Base-by-base conservation (phyloP, 2,329 filamentous ascomycete species). In the Lachnellula occidentalis region DNA sequence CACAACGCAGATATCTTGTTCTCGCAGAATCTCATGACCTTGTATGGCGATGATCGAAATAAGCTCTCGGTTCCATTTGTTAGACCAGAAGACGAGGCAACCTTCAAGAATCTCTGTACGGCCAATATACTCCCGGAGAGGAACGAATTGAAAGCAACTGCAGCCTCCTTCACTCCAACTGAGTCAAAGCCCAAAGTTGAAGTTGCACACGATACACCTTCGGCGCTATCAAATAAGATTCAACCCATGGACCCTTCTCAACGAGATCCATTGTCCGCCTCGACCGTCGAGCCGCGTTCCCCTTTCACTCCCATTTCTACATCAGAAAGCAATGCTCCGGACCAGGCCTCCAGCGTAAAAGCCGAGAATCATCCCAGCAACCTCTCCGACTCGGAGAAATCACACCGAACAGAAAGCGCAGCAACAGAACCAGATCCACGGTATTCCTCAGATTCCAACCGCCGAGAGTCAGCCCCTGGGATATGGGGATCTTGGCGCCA, bases 1-100 rank as follows among this genome's bases (percentile, higher is more conserved):
- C 90, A 95, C 67, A 95, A 88, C 61, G 92, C 90, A 22, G 94
- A 97, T 69, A 80, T 99, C 11, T 74, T 97, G 21, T 90, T 99
- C 64, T 97, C 94, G 0, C 89, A 92, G 61, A 96, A 96, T 66
- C 87, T 87, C 60, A 83, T 99, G 76, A 87, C 88, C 0, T 76
- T 97, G 27, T 92, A 91, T 62, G 90, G 95, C 63, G 88, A 90
- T 66, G 90, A 95, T 55, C 82, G 87, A 45, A 90, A 88, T 69
- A 94, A 92, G 66, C 76, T 97, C 12, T 91, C 89, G 15, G 86
- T 99, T 34, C 94, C 94, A 2, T 87, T 99, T 61, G 91, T 96
- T 41, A 84, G 94, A 27, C 94, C 94, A 0, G 94, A 97, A 70
- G 87, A 95, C 64, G 90, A 96, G 54, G 78, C 76, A 3, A 73